phyloP scores from a whole-genome alignment of 2,329 filamentous ascomycete species.

The Fusarium heterosporum region DNA sequence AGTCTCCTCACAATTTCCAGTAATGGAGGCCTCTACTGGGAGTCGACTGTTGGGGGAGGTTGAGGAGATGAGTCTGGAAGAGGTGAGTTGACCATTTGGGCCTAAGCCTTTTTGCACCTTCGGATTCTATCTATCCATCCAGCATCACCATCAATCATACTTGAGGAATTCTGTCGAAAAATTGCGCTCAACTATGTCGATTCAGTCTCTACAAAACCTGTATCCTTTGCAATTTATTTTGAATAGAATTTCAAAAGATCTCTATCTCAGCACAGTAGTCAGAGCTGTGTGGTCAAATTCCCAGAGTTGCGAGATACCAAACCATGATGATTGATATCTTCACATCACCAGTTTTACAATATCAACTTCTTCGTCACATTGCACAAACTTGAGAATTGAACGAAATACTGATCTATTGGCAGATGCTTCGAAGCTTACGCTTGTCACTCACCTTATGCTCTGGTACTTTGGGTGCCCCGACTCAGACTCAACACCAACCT shows the following conservation, averaged over 20 bases:
- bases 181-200: neutral
- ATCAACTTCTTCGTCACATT: neutral
- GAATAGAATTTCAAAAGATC: neutral
- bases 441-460: constrained; percentile 43
- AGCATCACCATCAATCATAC: neutral
- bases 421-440: constrained; percentile 46
- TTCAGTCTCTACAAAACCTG: neutral
- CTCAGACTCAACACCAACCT: constrained; percentile 35
- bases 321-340: neutral
- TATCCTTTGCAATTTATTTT: neutral
- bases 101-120: constrained; percentile 27
- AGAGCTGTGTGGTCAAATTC: neutral
- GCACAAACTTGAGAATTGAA: no score
- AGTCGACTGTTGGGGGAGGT: constrained; percentile 65
- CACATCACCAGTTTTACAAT: neutral
- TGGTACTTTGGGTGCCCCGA: constrained; percentile 11
- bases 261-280: neutral
- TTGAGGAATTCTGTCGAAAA: neutral
- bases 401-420: constrained; percentile 2
- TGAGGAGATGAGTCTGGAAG: constrained; percentile 68
- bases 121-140: neutral
- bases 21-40: constrained; percentile 59
- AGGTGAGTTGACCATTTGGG: constrained; percentile 59
- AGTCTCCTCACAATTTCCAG: constrained; percentile 1
- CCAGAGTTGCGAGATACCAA: no score